Evolutionary conservation across 1,284 basidiomycete species (phyloP).

Genomic region (Cystobasidiaceae sp.): DNA sequence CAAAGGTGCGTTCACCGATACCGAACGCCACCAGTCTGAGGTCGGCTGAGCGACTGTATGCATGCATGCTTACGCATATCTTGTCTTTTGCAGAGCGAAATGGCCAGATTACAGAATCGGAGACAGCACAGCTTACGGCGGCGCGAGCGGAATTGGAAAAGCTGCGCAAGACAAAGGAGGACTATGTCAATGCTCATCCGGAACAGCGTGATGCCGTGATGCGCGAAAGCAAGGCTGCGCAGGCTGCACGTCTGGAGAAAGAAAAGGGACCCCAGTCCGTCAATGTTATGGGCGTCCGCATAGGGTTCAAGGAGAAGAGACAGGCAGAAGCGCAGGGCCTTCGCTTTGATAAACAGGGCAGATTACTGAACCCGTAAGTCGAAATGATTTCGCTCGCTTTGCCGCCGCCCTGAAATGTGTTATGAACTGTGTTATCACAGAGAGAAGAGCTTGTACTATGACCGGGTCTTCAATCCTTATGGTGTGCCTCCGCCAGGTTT

Average conservation of each 20-base stretch:
- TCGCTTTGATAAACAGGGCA: slow-evolving; percentile 71
- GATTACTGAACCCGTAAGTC: slow-evolving; percentile 44
- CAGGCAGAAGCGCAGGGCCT: slow-evolving; percentile 36
- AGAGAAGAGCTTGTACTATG: slow-evolving; percentile 76
- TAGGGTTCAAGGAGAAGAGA: slow-evolving; percentile 2
- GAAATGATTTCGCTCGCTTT: too few relatives aligned
- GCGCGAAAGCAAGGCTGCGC: slow-evolving; percentile 23
- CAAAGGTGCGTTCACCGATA: slow-evolving; percentile 5
- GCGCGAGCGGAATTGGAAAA: slow-evolving; percentile 36
- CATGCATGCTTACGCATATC: too few relatives aligned
- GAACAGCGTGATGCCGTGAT: slow-evolving; percentile 77
- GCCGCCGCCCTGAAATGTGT: background rate
- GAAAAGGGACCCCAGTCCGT: slow-evolving; percentile 2
- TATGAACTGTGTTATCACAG: background rate
- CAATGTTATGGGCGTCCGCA: slow-evolving; percentile 12
- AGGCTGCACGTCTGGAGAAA: slow-evolving; percentile 13
- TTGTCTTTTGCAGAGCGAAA: too few relatives aligned
- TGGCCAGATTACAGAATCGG: slow-evolving; percentile 25
- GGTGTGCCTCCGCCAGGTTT: slow-evolving; percentile 94
- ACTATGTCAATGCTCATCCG: slow-evolving; percentile 75
- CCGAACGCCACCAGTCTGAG: background rate
- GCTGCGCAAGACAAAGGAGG: slow-evolving; percentile 40
- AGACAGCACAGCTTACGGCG: slow-evolving; percentile 35
- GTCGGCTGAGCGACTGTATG: background rate
- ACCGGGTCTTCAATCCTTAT: slow-evolving; percentile 85